A percentile compares a stretch with the other conserved stretches of the same genome.
Evolutionary conservation across 768 basidiomycete species (phyloP).

Genomic region (Termitomyces sp.): DNA sequence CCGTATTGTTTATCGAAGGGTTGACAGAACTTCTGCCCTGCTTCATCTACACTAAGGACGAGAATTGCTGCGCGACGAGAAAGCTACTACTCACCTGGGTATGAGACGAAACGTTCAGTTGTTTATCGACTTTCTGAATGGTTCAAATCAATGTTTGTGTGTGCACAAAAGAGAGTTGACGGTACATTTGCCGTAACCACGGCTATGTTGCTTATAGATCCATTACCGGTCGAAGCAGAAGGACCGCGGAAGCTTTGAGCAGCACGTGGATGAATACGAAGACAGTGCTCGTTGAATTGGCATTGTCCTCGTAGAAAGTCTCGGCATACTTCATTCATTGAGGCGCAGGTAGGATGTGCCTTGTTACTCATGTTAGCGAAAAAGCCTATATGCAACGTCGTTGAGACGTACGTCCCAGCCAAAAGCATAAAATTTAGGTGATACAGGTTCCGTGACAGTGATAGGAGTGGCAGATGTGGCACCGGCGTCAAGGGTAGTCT

Average conservation of each 20-base stretch:
- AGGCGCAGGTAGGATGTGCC: conserved; percentile 24
- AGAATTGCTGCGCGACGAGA: background rate
- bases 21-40: background rate
- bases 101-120: background rate
- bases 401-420: conserved; percentile 11
- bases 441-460: background rate
- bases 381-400: background rate
- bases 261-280: conserved; percentile 9
- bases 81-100: background rate
- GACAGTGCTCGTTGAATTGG: background rate
- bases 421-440: conserved; percentile 6
- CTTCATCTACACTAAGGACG: no score
- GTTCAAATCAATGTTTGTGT: background rate
- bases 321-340: conserved; percentile 11
- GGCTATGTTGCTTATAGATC: background rate
- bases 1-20: background rate
- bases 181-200: background rate
- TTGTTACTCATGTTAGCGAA: conserved; percentile 6
- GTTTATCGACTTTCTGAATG: background rate
- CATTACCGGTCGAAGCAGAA: background rate
- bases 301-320: conserved; percentile 1
- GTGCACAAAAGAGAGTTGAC: background rate
- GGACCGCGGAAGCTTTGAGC: background rate
- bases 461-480: background rate
- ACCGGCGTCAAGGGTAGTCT: background rate